phyloP scores from a whole-genome alignment of 1,284 basidiomycete species.

The Heterobasidion irregulare region DNA sequence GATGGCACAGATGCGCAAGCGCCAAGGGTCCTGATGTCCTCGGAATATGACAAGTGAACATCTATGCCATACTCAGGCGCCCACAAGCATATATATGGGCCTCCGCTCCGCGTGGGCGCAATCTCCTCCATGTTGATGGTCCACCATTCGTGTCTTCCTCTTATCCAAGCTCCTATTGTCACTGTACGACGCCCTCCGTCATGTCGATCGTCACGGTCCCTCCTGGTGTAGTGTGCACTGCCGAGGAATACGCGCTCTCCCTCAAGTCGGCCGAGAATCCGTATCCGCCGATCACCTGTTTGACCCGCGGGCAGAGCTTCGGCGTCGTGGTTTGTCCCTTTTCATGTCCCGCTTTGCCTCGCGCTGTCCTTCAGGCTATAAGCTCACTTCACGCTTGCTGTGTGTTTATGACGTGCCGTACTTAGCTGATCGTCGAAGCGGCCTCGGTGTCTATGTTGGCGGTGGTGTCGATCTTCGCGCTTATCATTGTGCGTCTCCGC shows the following conservation, averaged over 20 bases:
- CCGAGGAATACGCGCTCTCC: not conserved
- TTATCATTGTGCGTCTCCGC: constrained; percentile 1
- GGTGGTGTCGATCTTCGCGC: not conserved
- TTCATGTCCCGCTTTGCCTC: not conserved
- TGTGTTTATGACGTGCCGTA: not conserved
- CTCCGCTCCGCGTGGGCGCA: too few relatives aligned
- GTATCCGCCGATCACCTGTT: not conserved
- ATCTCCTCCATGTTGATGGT: too few relatives aligned
- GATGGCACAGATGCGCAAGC: too few relatives aligned
- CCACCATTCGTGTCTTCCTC: too few relatives aligned
- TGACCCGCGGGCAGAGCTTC: constrained; percentile 4
- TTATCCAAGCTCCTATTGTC: too few relatives aligned
- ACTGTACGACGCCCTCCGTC: not conserved
- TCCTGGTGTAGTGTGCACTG: constrained; percentile 4
- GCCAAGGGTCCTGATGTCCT: too few relatives aligned
- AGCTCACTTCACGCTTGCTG: too few relatives aligned
- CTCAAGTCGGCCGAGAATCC: not conserved
- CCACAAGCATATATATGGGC: too few relatives aligned
- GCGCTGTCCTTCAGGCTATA: not conserved
- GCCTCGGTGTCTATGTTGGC: constrained; percentile 1
- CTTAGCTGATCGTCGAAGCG: constrained; percentile 1
- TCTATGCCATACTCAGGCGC: too few relatives aligned
- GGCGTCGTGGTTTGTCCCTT: not conserved
- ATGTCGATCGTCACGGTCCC: not conserved
- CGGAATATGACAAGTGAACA: too few relatives aligned